Conservation (phyloP, 768 basidiomycete species). For the Mycena chlorophos region DNA sequence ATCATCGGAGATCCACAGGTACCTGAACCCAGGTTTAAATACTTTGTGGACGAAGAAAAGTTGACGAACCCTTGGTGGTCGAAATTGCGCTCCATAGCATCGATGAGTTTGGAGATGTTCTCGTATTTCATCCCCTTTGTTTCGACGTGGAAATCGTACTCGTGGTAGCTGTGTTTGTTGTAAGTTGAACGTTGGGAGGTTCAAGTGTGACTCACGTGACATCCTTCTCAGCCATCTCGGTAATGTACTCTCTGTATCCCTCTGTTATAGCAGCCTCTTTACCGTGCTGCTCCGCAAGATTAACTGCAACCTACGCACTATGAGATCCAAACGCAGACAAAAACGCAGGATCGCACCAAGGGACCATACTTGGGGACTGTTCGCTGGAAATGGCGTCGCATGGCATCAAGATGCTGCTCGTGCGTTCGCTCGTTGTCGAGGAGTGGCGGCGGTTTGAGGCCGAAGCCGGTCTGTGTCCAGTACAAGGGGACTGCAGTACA, state of each 20-base stretch:
- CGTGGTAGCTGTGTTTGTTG: slow-evolving; percentile 56
- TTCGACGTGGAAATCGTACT: slow-evolving; percentile 92
- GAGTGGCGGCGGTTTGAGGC: slow-evolving; percentile 84
- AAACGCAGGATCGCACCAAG: slow-evolving; percentile 53
- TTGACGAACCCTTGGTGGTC: slow-evolving; percentile 73
- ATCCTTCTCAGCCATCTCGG: slow-evolving; percentile 55
- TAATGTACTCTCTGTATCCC: slow-evolving; percentile 72
- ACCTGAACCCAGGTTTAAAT: neutral
- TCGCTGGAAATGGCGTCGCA: slow-evolving; percentile 73
- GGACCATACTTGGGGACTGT: slow-evolving; percentile 72
- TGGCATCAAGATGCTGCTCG: slow-evolving; percentile 65
- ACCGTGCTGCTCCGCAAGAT: slow-evolving; percentile 88
- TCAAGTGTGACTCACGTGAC: slow-evolving; percentile 64
- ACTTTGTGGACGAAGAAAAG: neutral
- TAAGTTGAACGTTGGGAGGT: neutral
- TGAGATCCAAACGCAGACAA: slow-evolving; percentile 10
- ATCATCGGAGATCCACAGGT: neutral
- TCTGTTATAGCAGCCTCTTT: slow-evolving; percentile 81
- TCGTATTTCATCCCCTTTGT: slow-evolving; percentile 97
- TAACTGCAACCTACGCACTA: slow-evolving; percentile 66
- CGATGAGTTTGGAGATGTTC: slow-evolving; percentile 79
- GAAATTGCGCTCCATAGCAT: slow-evolving; percentile 70
- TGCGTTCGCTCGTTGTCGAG: slow-evolving; percentile 73
- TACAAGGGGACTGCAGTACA: slow-evolving; percentile 73
- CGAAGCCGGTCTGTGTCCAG: slow-evolving; percentile 88